A percentile compares a stretch with the other conserved stretches of the same genome.
These are phyloP conservation scores for Rhodotorula kratochvilovae DNA, from an alignment of 768 basidiomycete genomes.

Conservation along the genomic window DNA sequence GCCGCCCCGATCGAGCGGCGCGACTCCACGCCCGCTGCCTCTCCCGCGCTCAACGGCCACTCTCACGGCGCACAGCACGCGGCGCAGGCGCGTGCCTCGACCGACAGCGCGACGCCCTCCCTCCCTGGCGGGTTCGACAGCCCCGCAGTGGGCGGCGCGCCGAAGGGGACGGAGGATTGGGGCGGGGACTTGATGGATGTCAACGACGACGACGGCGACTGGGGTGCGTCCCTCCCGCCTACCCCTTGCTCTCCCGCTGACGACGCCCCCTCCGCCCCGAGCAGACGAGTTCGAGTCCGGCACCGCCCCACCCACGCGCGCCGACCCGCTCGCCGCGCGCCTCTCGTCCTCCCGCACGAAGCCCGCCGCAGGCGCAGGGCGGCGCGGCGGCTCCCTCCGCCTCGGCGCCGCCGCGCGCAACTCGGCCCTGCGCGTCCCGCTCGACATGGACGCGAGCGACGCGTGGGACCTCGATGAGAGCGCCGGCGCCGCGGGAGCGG, in stretches of 20 bases:
- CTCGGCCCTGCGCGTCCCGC: neutral
- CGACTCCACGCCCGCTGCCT: constrained; percentile 19
- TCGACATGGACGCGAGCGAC: constrained; percentile 36
- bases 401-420: constrained; percentile 2
- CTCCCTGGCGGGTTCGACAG: constrained; percentile 50
- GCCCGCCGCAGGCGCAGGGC: constrained; percentile 21
- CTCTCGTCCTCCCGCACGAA: constrained; percentile 14
- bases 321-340: constrained; percentile 29
- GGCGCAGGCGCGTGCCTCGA: constrained; percentile 49
- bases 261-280: neutral
- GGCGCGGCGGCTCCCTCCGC: neutral
- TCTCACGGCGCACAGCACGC: constrained; percentile 17
- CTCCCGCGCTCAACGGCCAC: constrained; percentile 36
- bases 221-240: constrained; percentile 60
- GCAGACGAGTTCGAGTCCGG: constrained; percentile 70
- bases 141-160: neutral
- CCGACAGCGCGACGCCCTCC: constrained; percentile 47
- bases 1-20: constrained; percentile 52
- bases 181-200: constrained; percentile 86
- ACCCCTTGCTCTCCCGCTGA: neutral
- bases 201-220: constrained; percentile 86
- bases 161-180: constrained; percentile 54
- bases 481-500: neutral
- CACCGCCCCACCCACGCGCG: constrained; percentile 1
- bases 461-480: constrained; percentile 32